Evolutionary conservation across 306 rosid species (phyloP).

Genomic region (Potentilla sterilis): DNA sequence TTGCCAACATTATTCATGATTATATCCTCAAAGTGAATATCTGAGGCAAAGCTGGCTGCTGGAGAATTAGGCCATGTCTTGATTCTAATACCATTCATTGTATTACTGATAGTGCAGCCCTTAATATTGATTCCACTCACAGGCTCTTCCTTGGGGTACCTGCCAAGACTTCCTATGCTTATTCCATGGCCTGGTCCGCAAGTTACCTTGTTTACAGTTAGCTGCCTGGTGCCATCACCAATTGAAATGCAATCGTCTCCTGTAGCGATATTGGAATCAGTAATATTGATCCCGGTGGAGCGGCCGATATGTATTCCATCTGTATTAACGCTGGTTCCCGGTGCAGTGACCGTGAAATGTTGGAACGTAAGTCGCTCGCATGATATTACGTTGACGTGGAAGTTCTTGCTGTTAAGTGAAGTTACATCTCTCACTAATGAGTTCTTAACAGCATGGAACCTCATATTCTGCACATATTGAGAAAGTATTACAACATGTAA

Average conservation of each 20-base stretch:
- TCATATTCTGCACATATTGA: slow-evolving; percentile 31
- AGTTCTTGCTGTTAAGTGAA: neutral
- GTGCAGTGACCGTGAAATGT: neutral
- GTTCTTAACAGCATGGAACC: slow-evolving; percentile 19
- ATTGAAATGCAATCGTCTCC: slow-evolving; percentile 1
- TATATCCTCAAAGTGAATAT: neutral
- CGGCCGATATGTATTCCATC: slow-evolving; percentile 1
- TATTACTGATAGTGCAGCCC: neutral
- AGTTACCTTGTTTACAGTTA: neutral
- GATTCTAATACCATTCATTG: neutral
- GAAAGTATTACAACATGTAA: neutral
- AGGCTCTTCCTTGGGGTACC: neutral
- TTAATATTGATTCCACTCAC: neutral
- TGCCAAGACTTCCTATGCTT: slow-evolving; percentile 5
- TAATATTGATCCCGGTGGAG: slow-evolving; percentile 3
- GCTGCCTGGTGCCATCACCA: neutral
- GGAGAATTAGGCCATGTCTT: slow-evolving; percentile 7
- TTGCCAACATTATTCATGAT: slow-evolving; percentile 2
- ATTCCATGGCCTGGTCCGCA: neutral
- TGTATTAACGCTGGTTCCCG: neutral
- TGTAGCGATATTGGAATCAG: neutral
- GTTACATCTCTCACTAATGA: neutral
- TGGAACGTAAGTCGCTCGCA: neutral
- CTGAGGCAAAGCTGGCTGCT: neutral
- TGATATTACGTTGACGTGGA: neutral